Base-by-base conservation (phyloP, 2,329 filamentous ascomycete genomes). In the Colletotrichum chrysophilum region DNA sequence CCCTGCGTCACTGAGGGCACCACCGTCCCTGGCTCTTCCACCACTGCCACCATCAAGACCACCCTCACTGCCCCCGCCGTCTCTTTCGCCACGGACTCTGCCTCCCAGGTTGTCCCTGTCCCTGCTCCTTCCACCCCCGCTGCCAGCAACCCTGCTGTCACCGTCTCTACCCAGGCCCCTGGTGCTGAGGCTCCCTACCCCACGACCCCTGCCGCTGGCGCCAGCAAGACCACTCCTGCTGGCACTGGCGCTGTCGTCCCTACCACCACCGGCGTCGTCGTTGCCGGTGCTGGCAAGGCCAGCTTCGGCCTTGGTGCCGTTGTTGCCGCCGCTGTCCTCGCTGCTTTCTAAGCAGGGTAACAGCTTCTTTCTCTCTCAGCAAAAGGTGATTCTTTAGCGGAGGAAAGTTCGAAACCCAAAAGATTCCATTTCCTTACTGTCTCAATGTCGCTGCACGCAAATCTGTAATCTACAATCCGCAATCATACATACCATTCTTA, bases 51-150 rank as follows among this genome's bases (percentile, higher is more conserved):
- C 80, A 88, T 90, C 78, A 83, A 82, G 87, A 89, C 89, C 70
- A 85, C 86, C 80, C 79, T 92, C 75, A 87, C 87, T 64, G 87
- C 91, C 30, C 90, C 90, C 58, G 83, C 89, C 83, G 87, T 92
- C 76, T 86, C 82, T 80, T 88, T 91, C 85, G 84, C 85, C 77
- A 86, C 86, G 48, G 79, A 78, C 78, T 69, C 80, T 24, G 66
- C 69, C 30, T 77, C 83, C 61, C 80, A 80, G 65, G 86, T 88
- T 64, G 84, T 79, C 48, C 80, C 88, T 52, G 83, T 87, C 32
- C 85, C 84, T n/a, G 83, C 85, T 70, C 84, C 87, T 66, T 82
- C 82, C 75, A 76, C 82, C 68, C 78, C 78, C 16, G 77, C 81
- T 38, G 78, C 74, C 48, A 34, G 32, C 28, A 24, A 78, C 32